Percentiles rank a stretch among this genome's conserved stretches.
phyloP scores from a whole-genome alignment of 345 rosid genomes.

The Heritiera fomes region DNA sequence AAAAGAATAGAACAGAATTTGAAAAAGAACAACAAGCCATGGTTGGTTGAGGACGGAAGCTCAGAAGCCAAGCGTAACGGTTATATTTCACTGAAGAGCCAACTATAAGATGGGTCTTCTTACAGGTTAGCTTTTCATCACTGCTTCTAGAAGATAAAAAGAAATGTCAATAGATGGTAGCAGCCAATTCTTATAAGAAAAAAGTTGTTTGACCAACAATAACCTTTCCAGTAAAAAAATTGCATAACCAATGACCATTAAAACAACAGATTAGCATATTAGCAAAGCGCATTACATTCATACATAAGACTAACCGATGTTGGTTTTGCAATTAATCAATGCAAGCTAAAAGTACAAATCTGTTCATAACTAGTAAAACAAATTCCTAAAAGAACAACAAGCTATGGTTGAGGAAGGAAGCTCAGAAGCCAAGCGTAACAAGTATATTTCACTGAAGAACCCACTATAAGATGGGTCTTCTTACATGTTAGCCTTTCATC shows the following conservation, averaged over 20 bases:
- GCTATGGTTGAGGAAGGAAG: neutral
- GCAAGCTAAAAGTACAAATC: neutral
- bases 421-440: constrained; percentile 68
- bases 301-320: neutral
- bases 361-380: neutral
- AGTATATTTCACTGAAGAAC: constrained; percentile 44
- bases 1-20: neutral
- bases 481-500: constrained; percentile 44
- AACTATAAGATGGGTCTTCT: constrained; percentile 30
- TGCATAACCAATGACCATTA: neutral
- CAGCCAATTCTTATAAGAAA: neutral
- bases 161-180: neutral
- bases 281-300: neutral
- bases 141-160: neutral
- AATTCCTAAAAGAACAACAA: neutral
- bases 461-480: constrained; percentile 27
- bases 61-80: constrained; percentile 66
- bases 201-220: neutral
- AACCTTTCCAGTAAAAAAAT: neutral
- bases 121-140: constrained; percentile 42
- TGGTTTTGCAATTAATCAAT: neutral
- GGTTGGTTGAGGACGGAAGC: constrained; percentile 20
- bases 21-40: neutral
- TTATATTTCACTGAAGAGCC: constrained; percentile 41
- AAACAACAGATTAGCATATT: neutral